phyloP scores from a whole-genome alignment of 495 filamentous ascomycete species.

The Parmelia sp. region DNA sequence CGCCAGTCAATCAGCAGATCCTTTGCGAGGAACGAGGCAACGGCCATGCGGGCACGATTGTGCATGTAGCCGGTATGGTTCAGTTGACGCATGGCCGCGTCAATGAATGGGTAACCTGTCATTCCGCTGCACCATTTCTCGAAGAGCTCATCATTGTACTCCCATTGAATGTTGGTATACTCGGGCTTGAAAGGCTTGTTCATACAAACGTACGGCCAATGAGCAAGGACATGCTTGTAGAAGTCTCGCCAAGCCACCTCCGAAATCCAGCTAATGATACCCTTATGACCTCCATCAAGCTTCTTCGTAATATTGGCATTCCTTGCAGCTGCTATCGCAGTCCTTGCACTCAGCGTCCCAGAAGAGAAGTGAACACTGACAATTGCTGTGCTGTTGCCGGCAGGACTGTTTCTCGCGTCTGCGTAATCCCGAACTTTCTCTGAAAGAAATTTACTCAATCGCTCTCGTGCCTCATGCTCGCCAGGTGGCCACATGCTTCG shows the following conservation, averaged over 20 bases:
- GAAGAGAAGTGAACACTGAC: constrained; percentile 75
- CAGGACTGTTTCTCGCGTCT: constrained; percentile 55
- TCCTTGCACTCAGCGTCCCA: constrained; percentile 72
- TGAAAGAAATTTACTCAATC: constrained; percentile 64
- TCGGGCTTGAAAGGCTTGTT: constrained; percentile 89
- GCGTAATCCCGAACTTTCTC: constrained; percentile 58
- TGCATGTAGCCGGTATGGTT: constrained; percentile 72
- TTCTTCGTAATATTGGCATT: constrained; percentile 61
- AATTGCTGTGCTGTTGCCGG: constrained; percentile 56
- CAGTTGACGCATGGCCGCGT: constrained; percentile 88
- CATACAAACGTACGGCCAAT: constrained; percentile 93
- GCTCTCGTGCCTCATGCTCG: constrained; percentile 62
- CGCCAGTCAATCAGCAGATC: constrained; percentile 88
- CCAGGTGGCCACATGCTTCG: constrained; percentile 67
- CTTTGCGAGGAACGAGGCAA: constrained; percentile 81
- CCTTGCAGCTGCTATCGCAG: constrained; percentile 60
- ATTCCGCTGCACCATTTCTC: constrained; percentile 66
- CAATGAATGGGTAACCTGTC: constrained; percentile 83
- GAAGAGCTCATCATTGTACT: constrained; percentile 63
- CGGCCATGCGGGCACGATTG: constrained; percentile 84
- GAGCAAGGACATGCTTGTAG: constrained; percentile 77
- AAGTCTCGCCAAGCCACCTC: constrained; percentile 92
- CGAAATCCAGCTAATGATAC: constrained; percentile 72
- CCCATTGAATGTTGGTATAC: constrained; percentile 77
- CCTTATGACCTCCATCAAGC: constrained; percentile 61